Conservation (phyloP, 1,284 basidiomycete genomes). For the Ceratobasidium sp. region DNA sequence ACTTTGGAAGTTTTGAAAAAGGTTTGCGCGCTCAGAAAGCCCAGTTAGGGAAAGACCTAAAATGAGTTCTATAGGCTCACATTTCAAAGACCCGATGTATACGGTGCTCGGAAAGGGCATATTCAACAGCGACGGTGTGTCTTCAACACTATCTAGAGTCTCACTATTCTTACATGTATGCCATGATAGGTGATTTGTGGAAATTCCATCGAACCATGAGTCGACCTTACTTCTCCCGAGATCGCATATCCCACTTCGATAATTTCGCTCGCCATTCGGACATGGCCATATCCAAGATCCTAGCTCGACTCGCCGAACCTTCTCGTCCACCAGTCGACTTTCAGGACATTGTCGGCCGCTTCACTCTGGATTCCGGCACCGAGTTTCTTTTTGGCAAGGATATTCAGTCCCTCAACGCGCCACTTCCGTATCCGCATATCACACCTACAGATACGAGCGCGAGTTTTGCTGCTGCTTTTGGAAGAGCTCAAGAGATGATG, state of each 20-base stretch:
- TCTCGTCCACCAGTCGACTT: slow-evolving; percentile 54
- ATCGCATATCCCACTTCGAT: slow-evolving; percentile 47
- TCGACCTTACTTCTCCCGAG: slow-evolving; percentile 48
- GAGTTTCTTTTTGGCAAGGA: slow-evolving; percentile 42
- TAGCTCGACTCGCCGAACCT: slow-evolving; percentile 46
- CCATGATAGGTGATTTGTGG: slow-evolving; percentile 37
- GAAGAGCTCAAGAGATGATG: slow-evolving; percentile 64
- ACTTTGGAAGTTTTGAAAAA: slow-evolving; percentile 70
- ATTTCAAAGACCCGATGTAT: not conserved
- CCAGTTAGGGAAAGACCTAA: not conserved
- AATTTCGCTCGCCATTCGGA: slow-evolving; percentile 46
- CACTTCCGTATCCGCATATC: slow-evolving; percentile 53
- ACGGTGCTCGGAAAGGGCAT: slow-evolving; percentile 39
- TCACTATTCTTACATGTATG: too few relatives aligned
- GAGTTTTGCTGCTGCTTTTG: slow-evolving; percentile 68
- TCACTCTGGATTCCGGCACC: slow-evolving; percentile 56
- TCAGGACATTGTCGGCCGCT: slow-evolving; percentile 72
- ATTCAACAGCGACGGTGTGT: slow-evolving; percentile 42
- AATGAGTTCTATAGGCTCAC: slow-evolving; percentile 44
- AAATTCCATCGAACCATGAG: slow-evolving; percentile 46
- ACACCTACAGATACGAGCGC: slow-evolving; percentile 60
- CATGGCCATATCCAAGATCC: slow-evolving; percentile 38
- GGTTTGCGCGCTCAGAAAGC: slow-evolving; percentile 50
- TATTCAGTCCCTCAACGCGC: slow-evolving; percentile 34
- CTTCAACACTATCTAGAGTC: not conserved